Evolutionary conservation across 176 grass and related monocot genomes (phyloP).

Genomic region (Poa pratensis): DNA sequence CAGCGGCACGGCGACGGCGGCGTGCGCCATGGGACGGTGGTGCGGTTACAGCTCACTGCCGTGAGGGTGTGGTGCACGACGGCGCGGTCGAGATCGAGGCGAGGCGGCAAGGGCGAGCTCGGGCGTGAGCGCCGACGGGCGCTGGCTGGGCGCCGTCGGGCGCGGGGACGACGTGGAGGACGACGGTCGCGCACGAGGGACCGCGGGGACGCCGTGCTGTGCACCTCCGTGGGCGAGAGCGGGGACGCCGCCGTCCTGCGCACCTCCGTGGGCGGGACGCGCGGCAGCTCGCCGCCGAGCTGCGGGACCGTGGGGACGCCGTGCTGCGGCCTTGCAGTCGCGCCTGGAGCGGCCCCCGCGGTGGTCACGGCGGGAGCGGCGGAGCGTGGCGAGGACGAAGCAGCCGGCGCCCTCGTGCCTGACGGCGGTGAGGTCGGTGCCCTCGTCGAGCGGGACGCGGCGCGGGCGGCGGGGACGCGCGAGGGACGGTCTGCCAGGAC

Average conservation of each 20-base stretch:
- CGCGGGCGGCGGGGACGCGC: conserved; percentile 46
- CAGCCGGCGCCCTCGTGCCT: conserved; percentile 58
- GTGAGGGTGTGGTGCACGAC: too few species aligned
- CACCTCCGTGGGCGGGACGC: too few species aligned
- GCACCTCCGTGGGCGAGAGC: too few species aligned
- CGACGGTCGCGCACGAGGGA: too few species aligned
- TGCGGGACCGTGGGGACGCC: neutral
- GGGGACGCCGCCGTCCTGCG: too few species aligned
- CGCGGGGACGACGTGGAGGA: too few species aligned
- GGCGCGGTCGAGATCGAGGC: too few species aligned
- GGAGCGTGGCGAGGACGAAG: conserved; percentile 60
- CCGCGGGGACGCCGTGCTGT: too few species aligned
- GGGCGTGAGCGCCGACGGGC: too few species aligned
- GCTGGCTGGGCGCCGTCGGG: too few species aligned
- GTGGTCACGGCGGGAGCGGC: conserved; percentile 54
- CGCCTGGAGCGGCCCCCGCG: conserved; percentile 60
- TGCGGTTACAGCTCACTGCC: neutral
- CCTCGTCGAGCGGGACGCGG: conserved; percentile 64
- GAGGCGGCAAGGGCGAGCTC: too few species aligned
- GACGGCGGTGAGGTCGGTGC: conserved; percentile 62
- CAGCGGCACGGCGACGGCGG: conserved; percentile 44
- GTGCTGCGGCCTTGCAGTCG: conserved; percentile 32
- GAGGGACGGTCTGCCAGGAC: conserved; percentile 57
- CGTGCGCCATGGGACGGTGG: conserved; percentile 27
- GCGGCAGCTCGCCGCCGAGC: too few species aligned